Evolutionary conservation across 1,284 basidiomycete genomes (phyloP).

Genomic region (Cutaneotrichosporon cutaneum): DNA sequence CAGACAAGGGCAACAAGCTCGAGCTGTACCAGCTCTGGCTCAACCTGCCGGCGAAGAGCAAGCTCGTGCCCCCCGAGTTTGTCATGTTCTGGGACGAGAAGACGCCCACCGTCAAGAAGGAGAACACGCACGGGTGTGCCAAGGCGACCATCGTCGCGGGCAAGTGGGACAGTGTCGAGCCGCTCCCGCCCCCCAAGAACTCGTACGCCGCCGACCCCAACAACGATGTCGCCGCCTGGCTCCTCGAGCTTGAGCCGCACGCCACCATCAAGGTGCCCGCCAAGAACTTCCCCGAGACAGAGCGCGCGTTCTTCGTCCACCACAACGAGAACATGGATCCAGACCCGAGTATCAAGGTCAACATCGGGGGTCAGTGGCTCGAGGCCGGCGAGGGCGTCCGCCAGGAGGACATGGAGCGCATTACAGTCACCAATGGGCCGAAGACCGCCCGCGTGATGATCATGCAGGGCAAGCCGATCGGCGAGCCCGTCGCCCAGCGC

Average conservation of each 20-base stretch:
- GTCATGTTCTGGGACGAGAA: slow-evolving; percentile 22
- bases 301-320: slow-evolving; percentile 24
- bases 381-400: slow-evolving; percentile 9
- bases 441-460: slow-evolving; percentile 16
- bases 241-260: slow-evolving; percentile 20
- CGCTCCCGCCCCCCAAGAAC: slow-evolving; percentile 13
- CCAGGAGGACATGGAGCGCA: slow-evolving; percentile 10
- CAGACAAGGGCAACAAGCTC: slow-evolving; percentile 13
- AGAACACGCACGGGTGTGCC: slow-evolving; percentile 12
- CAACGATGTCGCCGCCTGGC: slow-evolving; percentile 22
- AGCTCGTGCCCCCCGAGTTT: slow-evolving; percentile 20
- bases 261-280: slow-evolving; percentile 20
- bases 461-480: slow-evolving; percentile 21
- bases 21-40: slow-evolving; percentile 26
- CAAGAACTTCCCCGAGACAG: slow-evolving; percentile 12
- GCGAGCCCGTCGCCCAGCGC: slow-evolving; percentile 23
- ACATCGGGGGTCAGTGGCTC: slow-evolving; percentile 16
- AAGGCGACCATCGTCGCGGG: slow-evolving; percentile 18
- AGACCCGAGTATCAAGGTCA: slow-evolving; percentile 11
- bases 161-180: slow-evolving; percentile 17
- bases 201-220: slow-evolving; percentile 21
- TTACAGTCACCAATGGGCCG: slow-evolving; percentile 14
- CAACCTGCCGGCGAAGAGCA: slow-evolving; percentile 22
- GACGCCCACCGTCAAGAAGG: slow-evolving; percentile 16
- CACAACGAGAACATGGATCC: background rate